Base-by-base conservation (phyloP, 805 yeast species). In the Pichia occidentalis region DNA sequence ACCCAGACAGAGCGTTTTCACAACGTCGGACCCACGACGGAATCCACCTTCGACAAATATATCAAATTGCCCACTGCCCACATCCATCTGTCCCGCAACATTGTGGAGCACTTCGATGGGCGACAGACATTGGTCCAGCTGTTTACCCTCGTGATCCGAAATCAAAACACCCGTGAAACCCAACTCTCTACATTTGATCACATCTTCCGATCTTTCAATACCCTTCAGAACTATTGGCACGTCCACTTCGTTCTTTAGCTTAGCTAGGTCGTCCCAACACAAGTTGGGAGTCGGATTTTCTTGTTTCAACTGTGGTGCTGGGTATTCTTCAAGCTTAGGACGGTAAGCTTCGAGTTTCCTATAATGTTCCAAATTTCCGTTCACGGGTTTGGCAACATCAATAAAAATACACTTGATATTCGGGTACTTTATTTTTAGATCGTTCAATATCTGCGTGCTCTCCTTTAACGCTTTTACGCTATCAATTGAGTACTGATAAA, bases 311-410 rank as follows among this genome's bases (percentile, higher is more conserved):
- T 40, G 45, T 17, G 45, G 45, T 8, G 41, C 39, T 17, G 47
- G 44, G 12, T 30, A 23, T 10, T 7, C 12, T 66, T 49, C 72
- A 70, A 73, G 67, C 29, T 33, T 30, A 25, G 37, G 42, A 4
- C 22, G 30, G 14, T 64, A 59, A 41, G 76, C 73, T 56, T 81
- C 83, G 39, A 76, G 60, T 53, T 86, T 95, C 54, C 83, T 85
- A 53, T 86, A 95, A 56, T 84, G 85, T 59, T 86, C 95, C 45
- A 95, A 71, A 42, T 88, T 73, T 6, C 95, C 95, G 24, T 82
- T 62, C 7, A 31, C 78, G 4, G 95, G 88, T 1, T 92, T 85
- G 62, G 86, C 95, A 5, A 84, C 88, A 3, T 95, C 85, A 46
- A 86, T 76, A 53, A 85, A 85, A 19, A 87, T 63, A 0, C 86